Conservation (phyloP, 805 yeast genomes). For the Metschnikowia arizonensis region DNA sequence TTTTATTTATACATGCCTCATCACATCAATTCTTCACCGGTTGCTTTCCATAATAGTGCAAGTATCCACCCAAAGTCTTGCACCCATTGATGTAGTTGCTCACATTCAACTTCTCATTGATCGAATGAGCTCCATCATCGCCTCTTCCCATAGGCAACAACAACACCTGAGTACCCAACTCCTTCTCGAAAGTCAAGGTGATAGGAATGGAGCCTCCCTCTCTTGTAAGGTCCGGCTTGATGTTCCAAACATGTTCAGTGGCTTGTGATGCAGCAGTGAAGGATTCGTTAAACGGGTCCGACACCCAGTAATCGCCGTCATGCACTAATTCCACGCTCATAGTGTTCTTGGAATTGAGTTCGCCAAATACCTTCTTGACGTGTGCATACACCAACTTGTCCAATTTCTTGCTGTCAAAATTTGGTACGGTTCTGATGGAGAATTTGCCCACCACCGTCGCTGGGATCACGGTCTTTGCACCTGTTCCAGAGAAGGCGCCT, state of each 20-base stretch:
- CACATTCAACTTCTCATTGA: slow-evolving; percentile 89
- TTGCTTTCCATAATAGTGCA: slow-evolving; percentile 66
- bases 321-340: slow-evolving; percentile 74
- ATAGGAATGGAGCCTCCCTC: slow-evolving; percentile 99
- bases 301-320: slow-evolving; percentile 95
- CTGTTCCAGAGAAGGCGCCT: slow-evolving; percentile 92
- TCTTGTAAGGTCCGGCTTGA: slow-evolving; percentile 94
- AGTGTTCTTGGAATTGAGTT: slow-evolving; percentile 73
- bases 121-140: slow-evolving; percentile 98
- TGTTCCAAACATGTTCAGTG: slow-evolving; percentile 89
- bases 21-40: not conserved
- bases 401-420: slow-evolving; percentile 76
- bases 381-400: slow-evolving; percentile 73
- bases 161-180: slow-evolving; percentile 78
- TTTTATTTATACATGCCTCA: not conserved
- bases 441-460: slow-evolving; percentile 92
- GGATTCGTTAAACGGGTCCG: slow-evolving; percentile 87
- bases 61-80: slow-evolving; percentile 88
- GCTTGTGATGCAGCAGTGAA: slow-evolving; percentile 95
- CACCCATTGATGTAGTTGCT: slow-evolving; percentile 89
- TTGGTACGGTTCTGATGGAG: slow-evolving; percentile 95
- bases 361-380: slow-evolving; percentile 60
- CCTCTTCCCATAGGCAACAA: slow-evolving; percentile 98
- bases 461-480: slow-evolving; percentile 98
- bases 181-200: slow-evolving; percentile 87